Conservation (phyloP, 225 moss, liverwort and hornwort genomes). For the Physcomitrellopsis africana region DNA sequence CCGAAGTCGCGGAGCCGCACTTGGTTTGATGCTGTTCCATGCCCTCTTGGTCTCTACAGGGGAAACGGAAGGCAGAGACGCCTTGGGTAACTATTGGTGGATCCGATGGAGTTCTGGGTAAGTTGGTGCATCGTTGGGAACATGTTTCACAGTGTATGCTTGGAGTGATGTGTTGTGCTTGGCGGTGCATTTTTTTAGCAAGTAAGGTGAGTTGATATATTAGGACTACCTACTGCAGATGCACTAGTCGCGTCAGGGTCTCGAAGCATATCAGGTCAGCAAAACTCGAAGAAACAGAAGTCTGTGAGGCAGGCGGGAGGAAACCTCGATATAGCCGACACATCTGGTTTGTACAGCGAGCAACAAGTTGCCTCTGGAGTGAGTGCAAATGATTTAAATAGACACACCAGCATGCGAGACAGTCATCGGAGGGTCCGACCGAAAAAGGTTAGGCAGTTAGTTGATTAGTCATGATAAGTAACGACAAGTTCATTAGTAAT, state of each 20-base stretch:
- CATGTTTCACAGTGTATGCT: not conserved
- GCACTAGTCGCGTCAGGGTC: slow-evolving; percentile 72
- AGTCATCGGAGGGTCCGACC: slow-evolving; percentile 69
- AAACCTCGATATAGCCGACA: slow-evolving; percentile 45
- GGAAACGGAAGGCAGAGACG: slow-evolving; percentile 81
- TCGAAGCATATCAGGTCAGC: slow-evolving; percentile 63
- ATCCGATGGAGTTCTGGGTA: slow-evolving; percentile 57
- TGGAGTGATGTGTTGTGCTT: not conserved
- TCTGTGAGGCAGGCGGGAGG: slow-evolving; percentile 59
- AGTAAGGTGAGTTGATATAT: not conserved
- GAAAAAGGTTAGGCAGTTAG: slow-evolving; percentile 51
- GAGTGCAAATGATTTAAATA: slow-evolving; percentile 54
- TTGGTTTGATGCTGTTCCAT: not conserved
- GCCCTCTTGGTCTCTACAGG: slow-evolving; percentile 38
- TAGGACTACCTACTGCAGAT: slow-evolving; percentile 48
- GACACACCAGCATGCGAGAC: slow-evolving; percentile 79
- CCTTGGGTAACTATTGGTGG: slow-evolving; percentile 47
- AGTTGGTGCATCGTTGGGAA: not conserved
- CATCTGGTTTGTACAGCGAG: slow-evolving; percentile 38
- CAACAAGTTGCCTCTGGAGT: slow-evolving; percentile 41
- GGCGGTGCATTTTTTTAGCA: not conserved
- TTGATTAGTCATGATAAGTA: not conserved
- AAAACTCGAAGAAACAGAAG: slow-evolving; percentile 66
- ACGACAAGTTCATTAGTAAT: too few species aligned
- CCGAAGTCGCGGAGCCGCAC: not conserved